These are phyloP conservation scores for Pisolithus sp. DNA, from an alignment of 768 basidiomycete genomes.

Conservation along the genomic window DNA sequence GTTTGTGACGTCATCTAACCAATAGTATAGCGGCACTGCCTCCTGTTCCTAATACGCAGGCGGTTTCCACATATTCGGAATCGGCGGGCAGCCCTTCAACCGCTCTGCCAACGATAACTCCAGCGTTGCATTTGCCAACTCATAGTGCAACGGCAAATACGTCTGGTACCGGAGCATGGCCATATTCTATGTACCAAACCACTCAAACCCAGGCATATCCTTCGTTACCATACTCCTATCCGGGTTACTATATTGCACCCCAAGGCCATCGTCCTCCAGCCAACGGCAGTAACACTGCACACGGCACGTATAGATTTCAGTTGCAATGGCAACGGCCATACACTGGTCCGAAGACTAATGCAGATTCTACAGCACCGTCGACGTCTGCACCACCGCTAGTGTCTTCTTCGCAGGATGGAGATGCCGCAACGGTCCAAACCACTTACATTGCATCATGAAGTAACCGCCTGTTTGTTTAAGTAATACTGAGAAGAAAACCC, in stretches of 20 bases:
- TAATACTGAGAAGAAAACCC: background rate
- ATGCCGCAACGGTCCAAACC: slow-evolving; percentile 5
- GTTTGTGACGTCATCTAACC: slow-evolving; percentile 5
- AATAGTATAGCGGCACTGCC: slow-evolving; percentile 12
- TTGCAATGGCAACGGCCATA: slow-evolving; percentile 34
- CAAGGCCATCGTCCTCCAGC: slow-evolving; percentile 9
- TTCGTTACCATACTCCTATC: slow-evolving; percentile 13
- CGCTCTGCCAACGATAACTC: slow-evolving; percentile 11
- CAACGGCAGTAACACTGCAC: slow-evolving; percentile 11
- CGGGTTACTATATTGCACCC: slow-evolving; percentile 18
- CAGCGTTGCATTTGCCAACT: slow-evolving; percentile 14
- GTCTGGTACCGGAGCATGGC: slow-evolving; percentile 26
- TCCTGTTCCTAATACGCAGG: slow-evolving; percentile 8
- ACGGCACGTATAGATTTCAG: slow-evolving; percentile 19
- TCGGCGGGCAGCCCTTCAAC: slow-evolving; percentile 17
- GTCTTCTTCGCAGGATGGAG: slow-evolving; percentile 2
- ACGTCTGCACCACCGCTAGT: background rate
- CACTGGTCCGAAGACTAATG: slow-evolving; percentile 31
- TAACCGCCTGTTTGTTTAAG: background rate
- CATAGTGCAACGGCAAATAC: slow-evolving; percentile 15
- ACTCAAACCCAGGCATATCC: slow-evolving; percentile 16
- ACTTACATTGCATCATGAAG: background rate
- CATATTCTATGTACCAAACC: slow-evolving; percentile 24
- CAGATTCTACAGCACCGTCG: slow-evolving; percentile 26
- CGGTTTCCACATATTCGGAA: slow-evolving; percentile 19